Evolutionary conservation across 768 basidiomycete genomes (phyloP).

Genomic region (Boletus pseudo-olivaceus): DNA sequence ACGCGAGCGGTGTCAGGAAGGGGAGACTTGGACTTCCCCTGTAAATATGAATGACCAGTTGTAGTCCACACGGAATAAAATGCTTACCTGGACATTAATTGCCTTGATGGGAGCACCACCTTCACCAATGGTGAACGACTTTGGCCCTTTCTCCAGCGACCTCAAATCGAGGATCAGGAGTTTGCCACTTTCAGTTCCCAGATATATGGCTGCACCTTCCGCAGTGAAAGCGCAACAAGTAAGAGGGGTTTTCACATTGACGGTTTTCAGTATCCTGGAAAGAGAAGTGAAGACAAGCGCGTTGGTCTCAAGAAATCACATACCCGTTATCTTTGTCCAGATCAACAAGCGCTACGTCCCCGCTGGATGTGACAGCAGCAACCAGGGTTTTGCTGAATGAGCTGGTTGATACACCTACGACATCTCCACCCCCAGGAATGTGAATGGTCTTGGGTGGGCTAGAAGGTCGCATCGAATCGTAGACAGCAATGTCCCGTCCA

Average conservation of each 20-base stretch:
- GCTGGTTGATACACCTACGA: conserved; percentile 58
- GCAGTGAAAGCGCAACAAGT: conserved; percentile 66
- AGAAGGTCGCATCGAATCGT: conserved; percentile 58
- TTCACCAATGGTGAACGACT: conserved; percentile 48
- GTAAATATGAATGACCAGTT: background rate
- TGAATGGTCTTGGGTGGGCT: conserved; percentile 51
- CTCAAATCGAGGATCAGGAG: conserved; percentile 64
- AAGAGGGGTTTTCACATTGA: conserved; percentile 50
- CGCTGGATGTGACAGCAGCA: conserved; percentile 52
- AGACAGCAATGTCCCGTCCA: conserved; percentile 53
- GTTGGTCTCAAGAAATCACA: conserved; percentile 13
- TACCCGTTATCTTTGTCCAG: conserved; percentile 75
- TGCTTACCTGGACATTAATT: conserved; percentile 54
- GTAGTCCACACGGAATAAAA: background rate
- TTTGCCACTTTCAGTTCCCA: conserved; percentile 62
- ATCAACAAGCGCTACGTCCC: conserved; percentile 59
- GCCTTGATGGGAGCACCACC: conserved; percentile 45
- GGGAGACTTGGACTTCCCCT: conserved; percentile 20
- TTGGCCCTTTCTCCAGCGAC: conserved; percentile 62
- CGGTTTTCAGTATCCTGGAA: conserved; percentile 54
- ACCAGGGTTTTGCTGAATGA: conserved; percentile 76
- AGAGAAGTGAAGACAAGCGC: background rate
- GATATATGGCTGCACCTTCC: conserved; percentile 63
- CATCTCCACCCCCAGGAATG: conserved; percentile 48
- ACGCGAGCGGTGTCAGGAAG: background rate